Conservation (phyloP, 2,329 filamentous ascomycete genomes). For the Pseudocercospora musae region DNA sequence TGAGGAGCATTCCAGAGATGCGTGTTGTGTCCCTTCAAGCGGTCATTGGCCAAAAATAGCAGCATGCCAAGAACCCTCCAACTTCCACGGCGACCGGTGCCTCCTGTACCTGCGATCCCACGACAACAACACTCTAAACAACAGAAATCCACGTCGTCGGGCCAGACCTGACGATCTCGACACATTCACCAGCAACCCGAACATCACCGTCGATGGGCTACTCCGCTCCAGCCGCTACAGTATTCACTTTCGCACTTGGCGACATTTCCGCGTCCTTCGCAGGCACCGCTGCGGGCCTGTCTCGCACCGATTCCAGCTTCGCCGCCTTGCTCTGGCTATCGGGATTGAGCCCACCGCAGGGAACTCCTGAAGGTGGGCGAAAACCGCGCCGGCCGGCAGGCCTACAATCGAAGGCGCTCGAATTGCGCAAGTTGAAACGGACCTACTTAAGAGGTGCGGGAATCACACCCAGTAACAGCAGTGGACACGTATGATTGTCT, state of each 20-base stretch:
- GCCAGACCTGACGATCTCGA: conserved; percentile 1
- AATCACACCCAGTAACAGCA: background rate
- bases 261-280: conserved; percentile 37
- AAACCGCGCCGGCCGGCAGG: conserved; percentile 30
- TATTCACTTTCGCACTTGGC: conserved; percentile 33
- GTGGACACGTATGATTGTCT: background rate
- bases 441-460: background rate
- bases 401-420: background rate
- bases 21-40: background rate
- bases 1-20: background rate
- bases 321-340: conserved; percentile 48
- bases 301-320: conserved; percentile 46
- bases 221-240: conserved; percentile 37
- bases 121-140: background rate
- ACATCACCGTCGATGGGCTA: conserved; percentile 39
- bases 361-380: conserved; percentile 52
- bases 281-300: conserved; percentile 32
- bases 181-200: background rate
- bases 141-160: conserved; percentile 1
- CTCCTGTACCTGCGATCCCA: background rate
- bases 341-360: conserved; percentile 44
- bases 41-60: background rate
- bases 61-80: background rate
- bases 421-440: background rate
- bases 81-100: background rate